phyloP scores from a whole-genome alignment of 495 filamentous ascomycete species.

The Aspergillus campestris region DNA sequence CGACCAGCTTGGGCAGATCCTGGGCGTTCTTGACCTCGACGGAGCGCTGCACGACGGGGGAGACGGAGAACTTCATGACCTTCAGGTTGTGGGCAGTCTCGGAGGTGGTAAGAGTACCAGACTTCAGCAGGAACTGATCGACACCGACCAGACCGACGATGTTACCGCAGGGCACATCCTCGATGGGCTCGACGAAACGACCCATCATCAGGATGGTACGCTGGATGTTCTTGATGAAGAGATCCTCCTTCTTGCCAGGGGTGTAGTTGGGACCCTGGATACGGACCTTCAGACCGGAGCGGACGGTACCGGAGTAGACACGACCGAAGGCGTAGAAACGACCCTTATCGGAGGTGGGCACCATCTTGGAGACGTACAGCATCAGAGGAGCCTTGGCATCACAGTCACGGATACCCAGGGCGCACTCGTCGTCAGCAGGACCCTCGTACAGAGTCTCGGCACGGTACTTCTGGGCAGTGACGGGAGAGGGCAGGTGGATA shows the following conservation, averaged over 20 bases:
- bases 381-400: slow-evolving; percentile 96
- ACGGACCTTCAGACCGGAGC: slow-evolving; percentile 97
- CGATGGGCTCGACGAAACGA: slow-evolving; percentile 97
- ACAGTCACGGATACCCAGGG: slow-evolving; percentile 95
- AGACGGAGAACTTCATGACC: slow-evolving; percentile 99
- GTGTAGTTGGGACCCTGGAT: slow-evolving; percentile 99
- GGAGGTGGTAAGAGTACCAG: slow-evolving; percentile 93
- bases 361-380: slow-evolving; percentile 99
- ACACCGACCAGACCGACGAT: slow-evolving; percentile 98
- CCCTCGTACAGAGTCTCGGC: slow-evolving; percentile 98
- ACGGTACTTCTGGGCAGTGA: slow-evolving; percentile 97
- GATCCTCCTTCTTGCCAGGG: slow-evolving; percentile 95
- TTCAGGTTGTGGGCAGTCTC: slow-evolving; percentile 99
- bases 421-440: slow-evolving; percentile 82
- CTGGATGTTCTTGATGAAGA: slow-evolving; percentile 99
- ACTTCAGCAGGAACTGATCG: slow-evolving; percentile 99
- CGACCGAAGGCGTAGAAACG: slow-evolving; percentile 99
- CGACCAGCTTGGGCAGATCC: slow-evolving; percentile 98
- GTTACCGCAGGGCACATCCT: slow-evolving; percentile 98
- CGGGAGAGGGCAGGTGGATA: slow-evolving; percentile 93
- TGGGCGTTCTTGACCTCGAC: slow-evolving; percentile 99
- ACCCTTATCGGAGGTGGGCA: slow-evolving; percentile 98
- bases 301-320: slow-evolving; percentile 98
- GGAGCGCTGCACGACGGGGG: slow-evolving; percentile 95
- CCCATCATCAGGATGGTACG: slow-evolving; percentile 99